Evolutionary conservation across 805 yeast genomes (phyloP).

Genomic region (Komagataella phaffii): DNA sequence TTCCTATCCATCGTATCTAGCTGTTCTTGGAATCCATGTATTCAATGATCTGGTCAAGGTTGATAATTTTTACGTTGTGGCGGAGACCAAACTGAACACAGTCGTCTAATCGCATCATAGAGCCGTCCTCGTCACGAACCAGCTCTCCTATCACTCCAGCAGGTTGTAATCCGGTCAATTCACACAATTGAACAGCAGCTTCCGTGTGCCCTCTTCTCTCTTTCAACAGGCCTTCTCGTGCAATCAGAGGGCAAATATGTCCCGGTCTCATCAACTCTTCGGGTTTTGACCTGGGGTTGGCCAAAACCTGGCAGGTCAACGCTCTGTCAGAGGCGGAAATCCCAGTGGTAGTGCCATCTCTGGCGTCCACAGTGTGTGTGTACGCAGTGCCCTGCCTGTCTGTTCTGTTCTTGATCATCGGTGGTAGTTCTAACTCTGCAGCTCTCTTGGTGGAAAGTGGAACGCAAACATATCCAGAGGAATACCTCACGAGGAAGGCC

Average conservation of each 20-base stretch:
- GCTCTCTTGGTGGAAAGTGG: constrained; percentile 74
- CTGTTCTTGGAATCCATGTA: constrained; percentile 23
- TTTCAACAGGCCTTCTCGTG: constrained; percentile 71
- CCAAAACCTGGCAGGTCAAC: constrained; percentile 61
- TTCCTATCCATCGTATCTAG: constrained; percentile 1
- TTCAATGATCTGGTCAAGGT: constrained; percentile 16
- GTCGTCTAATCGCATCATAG: constrained; percentile 89
- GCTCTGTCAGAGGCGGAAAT: constrained; percentile 93
- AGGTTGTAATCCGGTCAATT: constrained; percentile 62
- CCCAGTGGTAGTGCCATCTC: constrained; percentile 91
- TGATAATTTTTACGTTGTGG: constrained; percentile 30
- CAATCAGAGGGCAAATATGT: constrained; percentile 86
- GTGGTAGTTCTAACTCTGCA: constrained; percentile 65
- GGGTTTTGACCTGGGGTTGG: constrained; percentile 41
- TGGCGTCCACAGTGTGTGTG: constrained; percentile 80
- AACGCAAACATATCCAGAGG: constrained; percentile 88
- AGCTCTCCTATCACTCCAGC: constrained; percentile 92
- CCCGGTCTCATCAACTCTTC: constrained; percentile 83
- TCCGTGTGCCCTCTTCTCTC: constrained; percentile 93
- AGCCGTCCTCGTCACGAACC: constrained; percentile 85
- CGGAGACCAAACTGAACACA: constrained; percentile 57
- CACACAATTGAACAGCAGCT: constrained; percentile 84
- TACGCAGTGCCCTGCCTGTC: constrained; percentile 97
- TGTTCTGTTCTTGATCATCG: constrained; percentile 48
- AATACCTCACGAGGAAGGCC: constrained; percentile 86